A percentile compares a stretch with the other conserved stretches of the same genome.
Evolutionary conservation across 2,329 filamentous ascomycete species (phyloP).

Genomic region (Plenodomus lindquistii): DNA sequence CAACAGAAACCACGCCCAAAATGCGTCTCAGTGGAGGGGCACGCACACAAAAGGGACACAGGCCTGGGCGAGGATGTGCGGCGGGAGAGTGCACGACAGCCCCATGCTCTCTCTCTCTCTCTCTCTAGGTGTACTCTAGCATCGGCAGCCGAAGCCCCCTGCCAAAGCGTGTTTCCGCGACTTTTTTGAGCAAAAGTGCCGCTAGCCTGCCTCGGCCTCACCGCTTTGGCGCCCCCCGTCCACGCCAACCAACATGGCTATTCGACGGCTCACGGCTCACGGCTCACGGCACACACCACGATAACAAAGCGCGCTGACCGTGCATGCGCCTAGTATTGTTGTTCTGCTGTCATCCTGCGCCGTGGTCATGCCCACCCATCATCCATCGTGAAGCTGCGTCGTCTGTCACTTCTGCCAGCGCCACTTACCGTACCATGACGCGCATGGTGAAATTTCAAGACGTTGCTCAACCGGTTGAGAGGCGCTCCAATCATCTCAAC

Average conservation of each 20-base stretch:
- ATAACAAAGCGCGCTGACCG: slow-evolving; percentile 7
- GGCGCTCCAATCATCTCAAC: slow-evolving; percentile 6
- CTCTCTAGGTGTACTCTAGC: not conserved
- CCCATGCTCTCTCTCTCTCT: not conserved
- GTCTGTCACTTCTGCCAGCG: slow-evolving; percentile 1
- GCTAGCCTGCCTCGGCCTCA: slow-evolving; percentile 15
- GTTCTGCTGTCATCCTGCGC: not conserved
- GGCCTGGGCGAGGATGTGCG: too few relatives aligned
- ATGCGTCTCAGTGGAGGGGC: too few relatives aligned
- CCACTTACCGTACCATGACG: slow-evolving; percentile 10
- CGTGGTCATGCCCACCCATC: not conserved
- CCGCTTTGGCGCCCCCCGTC: slow-evolving; percentile 14
- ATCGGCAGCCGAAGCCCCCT: slow-evolving; percentile 6
- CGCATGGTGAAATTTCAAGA: not conserved
- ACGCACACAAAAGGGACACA: too few relatives aligned
- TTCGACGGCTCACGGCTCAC: too few relatives aligned
- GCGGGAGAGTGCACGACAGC: not conserved
- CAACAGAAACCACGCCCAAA: too few relatives aligned
- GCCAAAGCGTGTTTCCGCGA: slow-evolving; percentile 14
- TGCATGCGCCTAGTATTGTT: slow-evolving; percentile 13
- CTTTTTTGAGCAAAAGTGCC: slow-evolving; percentile 24
- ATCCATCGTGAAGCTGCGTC: not conserved
- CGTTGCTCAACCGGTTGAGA: not conserved
- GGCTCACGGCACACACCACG: not conserved
- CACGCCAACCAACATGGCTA: not conserved